Evolutionary conservation across 2,329 filamentous ascomycete species (phyloP).

Genomic region (Nigrograna mackinnonii): DNA sequence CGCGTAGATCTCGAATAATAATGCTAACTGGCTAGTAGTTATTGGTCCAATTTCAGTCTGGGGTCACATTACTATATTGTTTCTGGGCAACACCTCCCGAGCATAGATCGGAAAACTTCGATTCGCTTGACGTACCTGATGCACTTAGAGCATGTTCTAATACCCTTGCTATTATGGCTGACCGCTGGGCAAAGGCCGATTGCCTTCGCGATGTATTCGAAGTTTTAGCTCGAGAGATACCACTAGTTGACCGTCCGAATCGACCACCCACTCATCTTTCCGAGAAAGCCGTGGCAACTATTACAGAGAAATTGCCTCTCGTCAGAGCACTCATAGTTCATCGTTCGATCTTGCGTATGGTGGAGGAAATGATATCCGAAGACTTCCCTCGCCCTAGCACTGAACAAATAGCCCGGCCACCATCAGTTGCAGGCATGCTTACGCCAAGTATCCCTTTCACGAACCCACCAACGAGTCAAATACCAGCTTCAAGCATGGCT

Average conservation of each 20-base stretch:
- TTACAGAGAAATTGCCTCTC: constrained; percentile 12
- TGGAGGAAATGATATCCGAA: constrained; percentile 20
- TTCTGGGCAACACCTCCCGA: constrained; percentile 39
- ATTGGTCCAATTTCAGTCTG: constrained; percentile 35
- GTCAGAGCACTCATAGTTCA: constrained; percentile 18
- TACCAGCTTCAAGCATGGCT: constrained; percentile 2
- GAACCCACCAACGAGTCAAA: neutral
- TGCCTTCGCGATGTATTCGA: constrained; percentile 41
- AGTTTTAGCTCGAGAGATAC: constrained; percentile 27
- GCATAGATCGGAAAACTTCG: constrained; percentile 28
- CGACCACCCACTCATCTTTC: constrained; percentile 15
- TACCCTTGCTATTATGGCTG: constrained; percentile 40
- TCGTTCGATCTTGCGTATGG: constrained; percentile 20
- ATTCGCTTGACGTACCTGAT: constrained; percentile 30
- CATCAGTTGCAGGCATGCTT: constrained; percentile 10
- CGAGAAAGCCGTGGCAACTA: constrained; percentile 10
- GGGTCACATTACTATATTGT: constrained; percentile 41
- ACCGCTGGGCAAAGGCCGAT: constrained; percentile 40
- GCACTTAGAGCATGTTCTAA: constrained; percentile 41
- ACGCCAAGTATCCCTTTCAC: constrained; percentile 1
- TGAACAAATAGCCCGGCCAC: constrained; percentile 6
- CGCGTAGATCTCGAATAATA: neutral
- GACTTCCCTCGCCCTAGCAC: constrained; percentile 14
- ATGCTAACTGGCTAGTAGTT: constrained; percentile 11
- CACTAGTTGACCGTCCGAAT: constrained; percentile 17